Evolutionary conservation across 257 asterid species (phyloP).

Genomic region (Solanum lignicaule): DNA sequence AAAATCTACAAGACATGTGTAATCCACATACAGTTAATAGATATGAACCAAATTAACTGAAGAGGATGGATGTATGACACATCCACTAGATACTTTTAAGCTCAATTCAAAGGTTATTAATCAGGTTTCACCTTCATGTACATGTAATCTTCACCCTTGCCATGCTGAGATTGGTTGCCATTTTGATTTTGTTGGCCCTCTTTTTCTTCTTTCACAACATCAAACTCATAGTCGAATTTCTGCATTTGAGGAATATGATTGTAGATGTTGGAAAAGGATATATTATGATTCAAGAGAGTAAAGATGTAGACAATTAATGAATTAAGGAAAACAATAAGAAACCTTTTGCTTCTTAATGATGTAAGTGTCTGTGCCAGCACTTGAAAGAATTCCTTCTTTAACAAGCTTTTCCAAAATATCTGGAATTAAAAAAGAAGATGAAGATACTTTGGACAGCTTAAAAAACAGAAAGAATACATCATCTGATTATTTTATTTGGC

Average conservation of each 20-base stretch:
- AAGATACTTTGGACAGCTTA: not conserved
- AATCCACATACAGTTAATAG: not conserved
- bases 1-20: not conserved
- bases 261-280: not conserved
- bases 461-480: not conserved
- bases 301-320: not conserved
- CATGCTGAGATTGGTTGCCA: constrained; percentile 22
- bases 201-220: constrained; percentile 71
- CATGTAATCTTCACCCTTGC: constrained; percentile 35
- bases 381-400: constrained; percentile 50
- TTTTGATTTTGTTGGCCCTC: constrained; percentile 16
- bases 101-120: not conserved
- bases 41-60: not conserved
- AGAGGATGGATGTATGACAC: not conserved
- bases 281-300: not conserved
- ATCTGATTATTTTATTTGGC: not conserved
- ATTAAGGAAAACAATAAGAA: not conserved
- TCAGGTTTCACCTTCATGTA: constrained; percentile 63
- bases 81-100: not conserved
- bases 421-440: not conserved
- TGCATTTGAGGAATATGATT: constrained; percentile 8
- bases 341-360: constrained; percentile 59
- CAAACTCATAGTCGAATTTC: constrained; percentile 62
- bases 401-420: constrained; percentile 71
- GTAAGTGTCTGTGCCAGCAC: constrained; percentile 45